Conservation (phyloP, 495 filamentous ascomycete genomes). For the Penicillium longicatenatum region DNA sequence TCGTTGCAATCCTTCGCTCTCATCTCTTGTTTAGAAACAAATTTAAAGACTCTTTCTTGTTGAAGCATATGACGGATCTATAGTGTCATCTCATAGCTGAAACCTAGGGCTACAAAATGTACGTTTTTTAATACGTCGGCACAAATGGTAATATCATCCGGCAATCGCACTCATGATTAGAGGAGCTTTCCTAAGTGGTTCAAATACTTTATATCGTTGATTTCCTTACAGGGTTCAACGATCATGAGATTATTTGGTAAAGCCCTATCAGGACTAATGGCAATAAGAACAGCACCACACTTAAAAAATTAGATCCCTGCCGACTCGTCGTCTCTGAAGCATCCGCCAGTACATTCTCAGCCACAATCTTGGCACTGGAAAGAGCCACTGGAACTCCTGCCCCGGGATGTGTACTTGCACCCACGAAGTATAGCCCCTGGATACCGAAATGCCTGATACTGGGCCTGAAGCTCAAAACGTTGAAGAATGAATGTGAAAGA, state of each 20-base stretch:
- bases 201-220: background rate
- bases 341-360: constrained; percentile 32
- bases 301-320: background rate
- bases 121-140: too few relatives aligned
- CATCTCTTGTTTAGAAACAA: too few relatives aligned
- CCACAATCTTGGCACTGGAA: constrained; percentile 62
- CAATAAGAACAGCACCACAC: background rate
- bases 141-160: too few relatives aligned
- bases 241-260: background rate
- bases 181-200: too few relatives aligned
- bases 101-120: too few relatives aligned
- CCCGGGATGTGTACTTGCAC: constrained; percentile 70
- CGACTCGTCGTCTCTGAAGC: background rate
- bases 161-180: too few relatives aligned
- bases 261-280: background rate
- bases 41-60: too few relatives aligned
- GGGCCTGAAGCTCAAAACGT: constrained; percentile 67
- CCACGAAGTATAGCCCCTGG: constrained; percentile 61
- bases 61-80: too few relatives aligned
- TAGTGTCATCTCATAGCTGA: too few relatives aligned
- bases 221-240: background rate
- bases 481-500: constrained; percentile 68
- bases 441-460: constrained; percentile 53
- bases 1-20: too few relatives aligned
- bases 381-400: constrained; percentile 71